phyloP scores from a whole-genome alignment of 768 basidiomycete genomes.

The Xanthoconium stramineum region DNA sequence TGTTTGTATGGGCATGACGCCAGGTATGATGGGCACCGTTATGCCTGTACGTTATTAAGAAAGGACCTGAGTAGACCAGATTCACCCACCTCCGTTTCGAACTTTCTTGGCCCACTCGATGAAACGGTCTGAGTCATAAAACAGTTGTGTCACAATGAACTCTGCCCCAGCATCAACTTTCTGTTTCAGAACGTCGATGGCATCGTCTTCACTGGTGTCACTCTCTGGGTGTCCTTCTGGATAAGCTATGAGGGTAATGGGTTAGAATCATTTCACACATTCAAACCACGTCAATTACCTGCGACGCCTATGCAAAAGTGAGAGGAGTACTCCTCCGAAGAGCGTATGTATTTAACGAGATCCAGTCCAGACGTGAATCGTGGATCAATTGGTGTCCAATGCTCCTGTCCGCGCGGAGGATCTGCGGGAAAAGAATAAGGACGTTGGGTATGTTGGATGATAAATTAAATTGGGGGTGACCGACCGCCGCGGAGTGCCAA shows the following conservation, averaged over 20 bases:
- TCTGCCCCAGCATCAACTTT: slow-evolving; percentile 96
- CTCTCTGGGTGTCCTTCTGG: slow-evolving; percentile 84
- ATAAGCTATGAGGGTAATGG: slow-evolving; percentile 55
- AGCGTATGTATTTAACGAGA: slow-evolving; percentile 87
- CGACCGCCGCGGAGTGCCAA: slow-evolving; percentile 89
- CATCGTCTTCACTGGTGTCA: slow-evolving; percentile 51
- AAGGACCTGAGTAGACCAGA: background rate
- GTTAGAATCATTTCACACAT: background rate
- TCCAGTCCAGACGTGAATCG: slow-evolving; percentile 83
- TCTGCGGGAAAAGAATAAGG: slow-evolving; percentile 44
- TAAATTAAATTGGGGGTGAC: slow-evolving; percentile 13
- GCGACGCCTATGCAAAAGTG: slow-evolving; percentile 95
- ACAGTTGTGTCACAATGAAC: slow-evolving; percentile 94
- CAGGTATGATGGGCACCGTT: slow-evolving; percentile 85
- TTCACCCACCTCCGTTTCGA: slow-evolving; percentile 59
- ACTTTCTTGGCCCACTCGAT: slow-evolving; percentile 73
- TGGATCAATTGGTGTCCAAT: slow-evolving; percentile 84
- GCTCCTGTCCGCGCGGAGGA: slow-evolving; percentile 90
- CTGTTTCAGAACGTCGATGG: slow-evolving; percentile 69
- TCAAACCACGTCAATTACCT: slow-evolving; percentile 42
- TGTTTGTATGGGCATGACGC: slow-evolving; percentile 97
- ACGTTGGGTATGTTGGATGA: background rate
- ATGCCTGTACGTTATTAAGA: slow-evolving; percentile 59
- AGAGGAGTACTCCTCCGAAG: slow-evolving; percentile 70
- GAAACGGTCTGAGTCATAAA: slow-evolving; percentile 93